Evolutionary conservation across 768 basidiomycete genomes (phyloP), one percentile per base, ranked within the genome.

Genomic region (Leucosporidium creatinivorum): DNA sequence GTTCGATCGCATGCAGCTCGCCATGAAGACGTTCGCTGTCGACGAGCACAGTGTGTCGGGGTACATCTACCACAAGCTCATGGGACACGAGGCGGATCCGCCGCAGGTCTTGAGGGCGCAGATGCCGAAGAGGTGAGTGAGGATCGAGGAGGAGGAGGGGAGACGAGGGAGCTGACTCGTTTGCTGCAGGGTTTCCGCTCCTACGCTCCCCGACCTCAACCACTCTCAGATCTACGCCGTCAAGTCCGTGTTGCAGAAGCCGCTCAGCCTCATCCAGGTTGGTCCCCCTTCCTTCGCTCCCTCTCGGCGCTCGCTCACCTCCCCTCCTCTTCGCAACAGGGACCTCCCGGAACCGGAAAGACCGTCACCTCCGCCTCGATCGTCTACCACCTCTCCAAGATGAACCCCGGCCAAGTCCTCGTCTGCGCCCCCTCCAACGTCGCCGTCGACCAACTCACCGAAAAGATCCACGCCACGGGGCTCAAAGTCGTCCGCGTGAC

Each of bases 181-280:
- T 12, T 21, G 18, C 9, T 8, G 15, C 50, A 79, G 82, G 60
- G 96, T 98, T 77, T 98, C 94, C 3, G 96, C 96, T 0, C 94
- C 93, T 15, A 91, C 92, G 31, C 86, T 99, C 49, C 96, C 96
- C 5, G 96, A 99, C 77, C 86, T 99, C 76, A 99, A 99, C 76
- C 94, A 97, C 76, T 98, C 94, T 26, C 96, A 99, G 78, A 97
- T 99, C 91, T 94, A 91, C 79, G 96, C 96, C 3, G 96, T 99
- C 77, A 99, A 98, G 82, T 93, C 91, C 74, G 94, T 99, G 10
- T 82, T 99, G 18, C 96, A 99, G 79, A 98, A 98, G 79, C 96
- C 96, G 26, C 84, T 99, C 68, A 93, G 91, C 75, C 83, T 99
- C 70, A 99, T 99, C 74, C 96, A 99, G 79, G 79, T 80, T n/a